Conservation (phyloP, 176 grass and related monocot species). For the Triticum dicoccoides region DNA sequence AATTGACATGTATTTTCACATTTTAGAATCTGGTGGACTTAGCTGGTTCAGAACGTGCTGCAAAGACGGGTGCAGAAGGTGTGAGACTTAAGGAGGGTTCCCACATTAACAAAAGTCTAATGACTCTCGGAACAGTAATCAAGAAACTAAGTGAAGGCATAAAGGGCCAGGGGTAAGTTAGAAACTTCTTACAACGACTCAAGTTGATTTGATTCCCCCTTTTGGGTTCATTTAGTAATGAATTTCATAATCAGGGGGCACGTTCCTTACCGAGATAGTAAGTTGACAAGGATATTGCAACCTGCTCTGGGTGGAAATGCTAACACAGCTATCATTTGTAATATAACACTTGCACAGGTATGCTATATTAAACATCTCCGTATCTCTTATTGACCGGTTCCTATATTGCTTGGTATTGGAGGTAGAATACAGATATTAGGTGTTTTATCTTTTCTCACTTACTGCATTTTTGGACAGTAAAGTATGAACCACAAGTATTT, state of each 20-base stretch:
- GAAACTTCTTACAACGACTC: slow-evolving; percentile 6
- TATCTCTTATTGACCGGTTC: not conserved
- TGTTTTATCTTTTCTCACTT: not conserved
- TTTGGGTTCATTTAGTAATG: slow-evolving; percentile 30
- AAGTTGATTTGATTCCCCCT: slow-evolving; percentile 20
- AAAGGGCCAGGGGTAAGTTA: slow-evolving; percentile 81
- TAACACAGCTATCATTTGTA: slow-evolving; percentile 95
- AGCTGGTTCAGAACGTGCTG: slow-evolving; percentile 93
- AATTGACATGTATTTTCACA: slow-evolving; percentile 27
- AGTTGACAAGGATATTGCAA: slow-evolving; percentile 88
- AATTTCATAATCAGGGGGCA: slow-evolving; percentile 59
- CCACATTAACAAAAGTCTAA: slow-evolving; percentile 96
- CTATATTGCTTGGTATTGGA: not conserved
- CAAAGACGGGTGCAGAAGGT: slow-evolving; percentile 96
- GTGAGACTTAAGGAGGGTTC: slow-evolving; percentile 94
- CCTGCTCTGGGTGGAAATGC: slow-evolving; percentile 94
- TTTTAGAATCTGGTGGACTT: slow-evolving; percentile 96
- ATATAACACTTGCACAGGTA: slow-evolving; percentile 96
- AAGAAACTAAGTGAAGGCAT: slow-evolving; percentile 93
- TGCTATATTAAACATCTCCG: not conserved
- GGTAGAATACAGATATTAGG: not conserved
- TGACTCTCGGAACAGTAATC: slow-evolving; percentile 90
- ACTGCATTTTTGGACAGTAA: not conserved
- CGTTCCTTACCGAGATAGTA: slow-evolving; percentile 93
- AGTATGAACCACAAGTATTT: not conserved